These are phyloP conservation scores for Quercus aquifolioides DNA, from an alignment of 306 rosid genomes.

Conservation along the genomic window DNA sequence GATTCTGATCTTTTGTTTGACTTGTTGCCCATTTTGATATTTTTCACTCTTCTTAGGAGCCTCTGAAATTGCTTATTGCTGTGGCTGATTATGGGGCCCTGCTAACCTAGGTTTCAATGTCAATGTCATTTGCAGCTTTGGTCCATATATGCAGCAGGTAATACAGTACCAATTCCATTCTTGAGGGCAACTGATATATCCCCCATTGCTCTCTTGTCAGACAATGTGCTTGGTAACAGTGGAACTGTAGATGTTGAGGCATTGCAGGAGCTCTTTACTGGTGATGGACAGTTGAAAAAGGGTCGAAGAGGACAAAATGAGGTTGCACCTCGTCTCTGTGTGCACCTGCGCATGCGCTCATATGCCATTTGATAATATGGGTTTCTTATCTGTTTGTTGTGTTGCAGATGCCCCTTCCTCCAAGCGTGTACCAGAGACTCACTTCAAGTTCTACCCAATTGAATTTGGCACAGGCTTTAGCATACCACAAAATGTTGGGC, in stretches of 20 bases:
- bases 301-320: slow-evolving; percentile 90
- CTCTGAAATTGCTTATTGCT: background rate
- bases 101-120: slow-evolving; percentile 1
- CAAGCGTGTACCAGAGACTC: slow-evolving; percentile 85
- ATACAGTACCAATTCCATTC: slow-evolving; percentile 95
- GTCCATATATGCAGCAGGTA: slow-evolving; percentile 99
- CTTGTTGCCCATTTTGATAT: background rate
- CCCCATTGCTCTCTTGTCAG: slow-evolving; percentile 94
- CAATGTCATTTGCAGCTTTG: slow-evolving; percentile 62
- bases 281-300: slow-evolving; percentile 84
- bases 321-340: slow-evolving; percentile 37
- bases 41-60: background rate
- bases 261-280: slow-evolving; percentile 91
- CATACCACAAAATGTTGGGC: slow-evolving; percentile 87
- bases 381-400: slow-evolving; percentile 27
- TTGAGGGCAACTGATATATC: slow-evolving; percentile 98
- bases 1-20: background rate
- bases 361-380: slow-evolving; percentile 2
- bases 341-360: background rate
- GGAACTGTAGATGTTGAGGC: slow-evolving; percentile 70
- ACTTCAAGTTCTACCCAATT: slow-evolving; percentile 80
- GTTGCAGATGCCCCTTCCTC: slow-evolving; percentile 94
- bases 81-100: slow-evolving; percentile 5
- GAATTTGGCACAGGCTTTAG: slow-evolving; percentile 94
- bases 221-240: slow-evolving; percentile 68